Evolutionary conservation across 306 rosid genomes (phyloP), one percentile per base, ranked within the genome.

Genomic region (Lithocarpus polystachyus): DNA sequence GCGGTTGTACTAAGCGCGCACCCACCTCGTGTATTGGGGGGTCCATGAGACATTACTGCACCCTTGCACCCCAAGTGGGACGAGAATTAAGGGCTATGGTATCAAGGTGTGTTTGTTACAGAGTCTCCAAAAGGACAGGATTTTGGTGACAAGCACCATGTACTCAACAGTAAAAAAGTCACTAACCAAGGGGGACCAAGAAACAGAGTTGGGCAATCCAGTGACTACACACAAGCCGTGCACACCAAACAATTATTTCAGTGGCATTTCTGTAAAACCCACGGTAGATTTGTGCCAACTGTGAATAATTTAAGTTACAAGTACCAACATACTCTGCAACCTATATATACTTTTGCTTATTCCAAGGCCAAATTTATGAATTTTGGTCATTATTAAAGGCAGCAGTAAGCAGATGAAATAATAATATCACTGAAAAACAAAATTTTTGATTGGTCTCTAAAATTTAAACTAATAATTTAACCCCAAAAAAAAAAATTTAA

Each of bases 1-100:
- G 23, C 8, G 59, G 78, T 59, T 43, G 57, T 52, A 37, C 28
- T 11, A 60, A 81, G 57, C 57, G 54, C 75, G 33, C 80, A 77
- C 75, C 84, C 73, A 68, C 62, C 77, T 40, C 24, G 28, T 24
- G 59, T 48, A 17, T 31, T 13, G 17, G 17, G 33, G 76, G 75
- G 56, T 74, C 88, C 90, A 84, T 54, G 12, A 56, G 43, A 31
- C 82, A 84, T 86, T 73, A 79, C 69, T 70, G 62, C 73, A 67
- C 43, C 51, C 4, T 12, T 48, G 53, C 53, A 48, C 17, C 53
- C 17, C 5, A 64, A 54, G 28, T 71, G 76, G 80, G 61, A 60
- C 23, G 67, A 68, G 70, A 5, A 9, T 31, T 28, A 11, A 68
- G 18, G 68, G n/a, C 52, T 31, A 29, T 7, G 33, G 33, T 0